Conservation (phyloP, 2,329 filamentous ascomycete genomes). For the Camptophora hylomeconis region DNA sequence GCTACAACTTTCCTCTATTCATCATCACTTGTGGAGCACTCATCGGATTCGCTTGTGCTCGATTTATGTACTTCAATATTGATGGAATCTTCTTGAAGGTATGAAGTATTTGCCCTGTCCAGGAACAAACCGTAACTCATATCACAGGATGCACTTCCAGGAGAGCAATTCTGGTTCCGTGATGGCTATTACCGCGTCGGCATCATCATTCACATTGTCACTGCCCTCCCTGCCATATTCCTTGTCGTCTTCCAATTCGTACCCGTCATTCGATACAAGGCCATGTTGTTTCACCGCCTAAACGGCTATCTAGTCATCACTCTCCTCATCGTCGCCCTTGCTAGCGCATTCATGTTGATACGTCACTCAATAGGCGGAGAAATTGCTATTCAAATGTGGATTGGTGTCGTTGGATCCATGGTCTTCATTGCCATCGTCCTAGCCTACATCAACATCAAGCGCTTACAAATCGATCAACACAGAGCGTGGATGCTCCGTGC, state of each 20-base stretch:
- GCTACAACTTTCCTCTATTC: constrained; percentile 45
- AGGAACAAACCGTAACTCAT: constrained; percentile 13
- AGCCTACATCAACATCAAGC: constrained; percentile 43
- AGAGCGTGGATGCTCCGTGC: constrained; percentile 47
- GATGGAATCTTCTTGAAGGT: constrained; percentile 15
- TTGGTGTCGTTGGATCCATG: constrained; percentile 31
- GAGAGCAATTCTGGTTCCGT: constrained; percentile 33
- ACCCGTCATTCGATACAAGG: constrained; percentile 30
- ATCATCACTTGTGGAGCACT: constrained; percentile 35
- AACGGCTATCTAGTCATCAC: constrained; percentile 43
- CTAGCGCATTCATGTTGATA: constrained; percentile 40
- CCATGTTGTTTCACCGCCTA: constrained; percentile 43
- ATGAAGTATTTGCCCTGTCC: constrained; percentile 5
- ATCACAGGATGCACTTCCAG: constrained; percentile 19
- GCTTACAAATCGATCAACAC: constrained; percentile 48
- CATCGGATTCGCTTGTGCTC: constrained; percentile 36
- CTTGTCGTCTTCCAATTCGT: constrained; percentile 23
- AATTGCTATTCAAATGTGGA: constrained; percentile 34
- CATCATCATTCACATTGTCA: constrained; percentile 30
- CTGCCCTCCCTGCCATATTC: constrained; percentile 18
- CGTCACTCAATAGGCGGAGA: constrained; percentile 42
- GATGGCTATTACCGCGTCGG: constrained; percentile 25
- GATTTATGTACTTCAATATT: constrained; percentile 38
- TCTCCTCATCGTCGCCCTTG: constrained; percentile 32
- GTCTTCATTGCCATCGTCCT: constrained; percentile 32